Evolutionary conservation across 768 basidiomycete species (phyloP).

Genomic region (Suillus subluteus): DNA sequence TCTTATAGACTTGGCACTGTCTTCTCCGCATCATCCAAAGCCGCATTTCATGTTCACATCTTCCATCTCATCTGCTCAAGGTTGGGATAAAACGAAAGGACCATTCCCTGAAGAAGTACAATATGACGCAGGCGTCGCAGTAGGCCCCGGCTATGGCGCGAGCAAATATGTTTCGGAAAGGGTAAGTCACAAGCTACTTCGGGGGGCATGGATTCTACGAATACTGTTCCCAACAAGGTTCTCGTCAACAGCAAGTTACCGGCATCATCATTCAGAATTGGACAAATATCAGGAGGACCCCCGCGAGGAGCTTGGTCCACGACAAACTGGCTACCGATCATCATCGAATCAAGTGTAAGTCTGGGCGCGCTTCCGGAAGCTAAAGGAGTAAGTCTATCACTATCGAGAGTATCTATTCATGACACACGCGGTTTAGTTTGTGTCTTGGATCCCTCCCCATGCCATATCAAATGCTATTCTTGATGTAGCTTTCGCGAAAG

Average conservation of each 20-base stretch:
- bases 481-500: slow-evolving; percentile 23
- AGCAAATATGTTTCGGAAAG: slow-evolving; percentile 48
- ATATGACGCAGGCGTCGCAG: slow-evolving; percentile 35
- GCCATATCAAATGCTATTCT: slow-evolving; percentile 21
- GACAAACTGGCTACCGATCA: slow-evolving; percentile 50
- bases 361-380: slow-evolving; percentile 29
- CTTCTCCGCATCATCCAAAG: slow-evolving; percentile 27
- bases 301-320: slow-evolving; percentile 46
- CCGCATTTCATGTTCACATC: slow-evolving; percentile 45
- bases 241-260: slow-evolving; percentile 42
- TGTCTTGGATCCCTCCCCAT: slow-evolving; percentile 26
- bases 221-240: slow-evolving; percentile 27
- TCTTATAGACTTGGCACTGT: slow-evolving; percentile 34
- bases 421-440: slow-evolving; percentile 11
- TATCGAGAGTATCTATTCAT: background rate
- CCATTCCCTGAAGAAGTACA: slow-evolving; percentile 41
- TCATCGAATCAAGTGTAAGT: slow-evolving; percentile 39
- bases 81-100: slow-evolving; percentile 32
- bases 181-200: slow-evolving; percentile 21
- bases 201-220: background rate
- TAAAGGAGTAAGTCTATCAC: slow-evolving; percentile 24
- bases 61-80: slow-evolving; percentile 39
- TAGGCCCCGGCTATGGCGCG: slow-evolving; percentile 49
- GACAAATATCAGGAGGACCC: slow-evolving; percentile 47
- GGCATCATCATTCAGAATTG: slow-evolving; percentile 44